Conservation (phyloP, 805 yeast species). For the Zygosaccharomyces pseudorouxii region DNA sequence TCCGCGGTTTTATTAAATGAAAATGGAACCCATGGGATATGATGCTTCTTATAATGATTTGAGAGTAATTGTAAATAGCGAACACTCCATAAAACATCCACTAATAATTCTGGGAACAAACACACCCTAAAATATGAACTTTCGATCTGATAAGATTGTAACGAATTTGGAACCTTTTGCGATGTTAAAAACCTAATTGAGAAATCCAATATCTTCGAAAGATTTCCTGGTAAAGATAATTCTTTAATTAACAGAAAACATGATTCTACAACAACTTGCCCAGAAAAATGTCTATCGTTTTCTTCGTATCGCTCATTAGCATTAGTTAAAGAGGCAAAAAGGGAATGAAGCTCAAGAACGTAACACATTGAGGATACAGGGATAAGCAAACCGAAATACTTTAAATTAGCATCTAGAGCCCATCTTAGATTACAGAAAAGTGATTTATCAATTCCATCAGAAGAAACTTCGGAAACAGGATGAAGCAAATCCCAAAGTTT, state of each 20-base stretch:
- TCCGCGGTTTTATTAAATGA: slow-evolving; percentile 1
- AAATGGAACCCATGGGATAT: slow-evolving; percentile 8
- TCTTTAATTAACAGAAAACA: slow-evolving; percentile 31
- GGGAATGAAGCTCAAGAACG: slow-evolving; percentile 28
- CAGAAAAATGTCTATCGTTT: slow-evolving; percentile 14
- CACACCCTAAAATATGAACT: slow-evolving; percentile 57
- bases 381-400: slow-evolving; percentile 29
- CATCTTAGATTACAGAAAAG: slow-evolving; percentile 9
- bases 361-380: slow-evolving; percentile 28
- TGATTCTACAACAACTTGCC: slow-evolving; percentile 30
- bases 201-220: slow-evolving; percentile 45
- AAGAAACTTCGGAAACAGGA: neutral
- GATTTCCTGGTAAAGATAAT: slow-evolving; percentile 32
- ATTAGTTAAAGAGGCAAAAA: slow-evolving; percentile 20
- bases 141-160: slow-evolving; percentile 50
- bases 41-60: slow-evolving; percentile 20
- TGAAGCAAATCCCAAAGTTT: slow-evolving; percentile 10
- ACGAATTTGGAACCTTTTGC: slow-evolving; percentile 23
- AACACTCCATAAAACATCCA: slow-evolving; percentile 37
- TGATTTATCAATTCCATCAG: neutral
- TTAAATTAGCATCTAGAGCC: slow-evolving; percentile 21
- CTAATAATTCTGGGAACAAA: slow-evolving; percentile 48
- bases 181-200: slow-evolving; percentile 43
- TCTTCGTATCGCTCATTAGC: slow-evolving; percentile 3
- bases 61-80: slow-evolving; percentile 17